Base-by-base conservation (phyloP, 306 rosid genomes). In the Mucuna pruriens region DNA sequence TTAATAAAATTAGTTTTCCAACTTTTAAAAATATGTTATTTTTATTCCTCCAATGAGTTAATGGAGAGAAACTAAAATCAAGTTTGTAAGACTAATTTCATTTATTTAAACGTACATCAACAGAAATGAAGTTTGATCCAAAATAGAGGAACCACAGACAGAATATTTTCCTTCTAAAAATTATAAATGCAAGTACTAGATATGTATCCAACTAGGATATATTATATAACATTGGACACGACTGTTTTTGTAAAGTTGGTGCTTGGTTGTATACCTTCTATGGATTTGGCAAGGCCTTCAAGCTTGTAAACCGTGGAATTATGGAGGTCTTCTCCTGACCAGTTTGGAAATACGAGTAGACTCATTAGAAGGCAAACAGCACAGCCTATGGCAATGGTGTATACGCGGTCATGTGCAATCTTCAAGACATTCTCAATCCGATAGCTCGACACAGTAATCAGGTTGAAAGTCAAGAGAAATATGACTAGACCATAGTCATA, bases 321-420 rank as follows among this genome's bases (percentile, higher is more conserved):
- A 36, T 95, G 98, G 12, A 95, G 95, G 73, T 93, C 93, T 85
- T 95, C 93, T 15, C 99, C 98, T 2, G 98, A 95, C 98, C 99
- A 95, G 71, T 90, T 93, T 63, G 99, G 99, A 81, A 91, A 93
- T 51, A 93, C 58, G 48, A 95, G 36, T 38, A 95, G 85, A 79
- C 96, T 93, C 97, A 93, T 91, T 7, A 93, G 20, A n/a, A 95
- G 93, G 82, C 98, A 95, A 60, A 93, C 72, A 44, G 85, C 95
- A 80, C 97, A 90, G 61, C 99, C 99, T 45, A 95, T 85, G 75
- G 92, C 97, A 40, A 93, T 93, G 76, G 94, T 91, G 82, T 82
- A 90, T 88, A 93, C 20, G 19, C 99, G 89, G 2, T 93, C 91
- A 33, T 90, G 98, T 16, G 96, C 93, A 48, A 95, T 88, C 88